Evolutionary conservation across 2,329 filamentous ascomycete genomes (phyloP).

Genomic region (Pyrenophora seminiperda): DNA sequence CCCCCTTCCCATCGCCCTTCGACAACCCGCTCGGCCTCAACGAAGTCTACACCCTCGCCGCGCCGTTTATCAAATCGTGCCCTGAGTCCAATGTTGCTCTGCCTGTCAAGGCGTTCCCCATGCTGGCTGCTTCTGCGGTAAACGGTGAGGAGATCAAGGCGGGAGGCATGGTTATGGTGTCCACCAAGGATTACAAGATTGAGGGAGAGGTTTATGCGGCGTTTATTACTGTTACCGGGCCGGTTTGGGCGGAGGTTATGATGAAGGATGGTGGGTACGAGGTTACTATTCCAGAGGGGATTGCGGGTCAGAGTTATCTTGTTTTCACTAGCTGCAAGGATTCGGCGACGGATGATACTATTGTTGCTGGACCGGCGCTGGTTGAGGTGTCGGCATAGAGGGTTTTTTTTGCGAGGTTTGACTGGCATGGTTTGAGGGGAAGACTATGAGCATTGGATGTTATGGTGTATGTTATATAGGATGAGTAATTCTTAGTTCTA

Average conservation of each 20-base stretch:
- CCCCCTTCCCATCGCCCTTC: constrained; percentile 64
- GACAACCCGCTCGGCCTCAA: constrained; percentile 64
- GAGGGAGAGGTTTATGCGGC: constrained; percentile 31
- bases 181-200: constrained; percentile 24
- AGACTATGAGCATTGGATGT: too few species aligned
- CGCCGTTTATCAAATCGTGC: constrained; percentile 65
- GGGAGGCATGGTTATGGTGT: constrained; percentile 22
- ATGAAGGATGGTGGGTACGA: constrained; percentile 22
- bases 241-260: constrained; percentile 25
- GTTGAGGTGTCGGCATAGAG: too few species aligned
- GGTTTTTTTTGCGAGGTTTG: too few species aligned
- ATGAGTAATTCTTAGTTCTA: too few species aligned
- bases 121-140: constrained; percentile 41
- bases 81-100: constrained; percentile 60
- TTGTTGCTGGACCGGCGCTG: constrained; percentile 30
- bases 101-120: constrained; percentile 66
- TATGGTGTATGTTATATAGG: too few species aligned
- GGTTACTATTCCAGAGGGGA: constrained; percentile 29
- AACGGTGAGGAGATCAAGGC: constrained; percentile 20
- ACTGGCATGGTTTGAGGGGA: too few species aligned
- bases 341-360: constrained; percentile 33
- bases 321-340: constrained; percentile 34
- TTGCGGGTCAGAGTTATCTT: constrained; percentile 33
- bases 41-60: constrained; percentile 68
- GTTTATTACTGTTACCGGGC: constrained; percentile 32